Percentiles rank a stretch among this genome's conserved stretches.
phyloP scores from a whole-genome alignment of 1,284 basidiomycete genomes.

The Cryptococcus floricola region DNA sequence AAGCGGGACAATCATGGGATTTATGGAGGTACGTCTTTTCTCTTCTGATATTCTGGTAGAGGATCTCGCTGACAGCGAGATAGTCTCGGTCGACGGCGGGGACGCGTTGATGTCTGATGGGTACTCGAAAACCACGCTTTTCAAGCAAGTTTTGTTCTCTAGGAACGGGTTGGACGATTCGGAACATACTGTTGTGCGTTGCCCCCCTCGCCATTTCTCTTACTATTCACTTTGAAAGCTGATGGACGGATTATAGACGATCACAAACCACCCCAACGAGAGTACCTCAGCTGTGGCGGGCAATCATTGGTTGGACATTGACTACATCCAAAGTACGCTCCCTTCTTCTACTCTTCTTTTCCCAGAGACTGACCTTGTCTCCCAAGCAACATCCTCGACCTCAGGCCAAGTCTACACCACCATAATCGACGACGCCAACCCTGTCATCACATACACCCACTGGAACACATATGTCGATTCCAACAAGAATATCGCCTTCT shows the following conservation, averaged over 20 bases:
- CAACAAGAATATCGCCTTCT: not conserved
- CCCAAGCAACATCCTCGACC: conserved; percentile 2
- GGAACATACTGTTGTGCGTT: conserved; percentile 19
- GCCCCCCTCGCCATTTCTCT: not conserved
- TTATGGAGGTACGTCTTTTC: not conserved
- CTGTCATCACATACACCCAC: conserved; percentile 3
- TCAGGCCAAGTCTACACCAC: conserved; percentile 9
- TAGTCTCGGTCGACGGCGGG: conserved; percentile 14
- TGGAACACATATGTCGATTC: not conserved
- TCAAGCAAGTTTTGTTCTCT: conserved; percentile 13
- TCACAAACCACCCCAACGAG: not conserved
- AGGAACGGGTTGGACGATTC: conserved; percentile 5
- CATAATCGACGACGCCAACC: conserved; percentile 5
- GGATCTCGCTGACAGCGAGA: too few relatives aligned
- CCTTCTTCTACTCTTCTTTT: not conserved
- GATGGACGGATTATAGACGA: not conserved
- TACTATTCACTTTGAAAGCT: not conserved
- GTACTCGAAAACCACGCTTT: not conserved
- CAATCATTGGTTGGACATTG: not conserved
- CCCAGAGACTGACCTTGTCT: conserved; percentile 1
- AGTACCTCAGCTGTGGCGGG: not conserved
- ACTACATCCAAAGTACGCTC: not conserved
- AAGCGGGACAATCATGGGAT: not conserved
- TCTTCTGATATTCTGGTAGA: too few relatives aligned
- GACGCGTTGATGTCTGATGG: conserved; percentile 5